A percentile compares a stretch with the other conserved stretches of the same genome.
Conservation (phyloP, 352 stramenopile species). For the Globisporangium splendens region DNA sequence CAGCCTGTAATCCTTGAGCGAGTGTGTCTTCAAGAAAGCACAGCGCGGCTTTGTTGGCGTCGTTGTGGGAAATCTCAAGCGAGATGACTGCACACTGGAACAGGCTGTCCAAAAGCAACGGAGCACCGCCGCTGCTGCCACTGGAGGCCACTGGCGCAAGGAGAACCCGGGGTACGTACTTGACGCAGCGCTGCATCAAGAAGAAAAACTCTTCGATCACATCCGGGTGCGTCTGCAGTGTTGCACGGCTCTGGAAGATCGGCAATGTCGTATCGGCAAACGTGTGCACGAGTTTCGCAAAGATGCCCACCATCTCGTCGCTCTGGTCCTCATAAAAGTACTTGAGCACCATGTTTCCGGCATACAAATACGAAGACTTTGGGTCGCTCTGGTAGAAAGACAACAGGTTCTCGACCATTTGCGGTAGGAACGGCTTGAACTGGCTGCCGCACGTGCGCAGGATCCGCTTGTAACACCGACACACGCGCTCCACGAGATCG, state of each 20-base stretch:
- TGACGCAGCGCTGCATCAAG: constrained; percentile 89
- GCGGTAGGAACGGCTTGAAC: constrained; percentile 66
- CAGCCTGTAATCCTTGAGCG: constrained; percentile 19
- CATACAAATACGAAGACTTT: constrained; percentile 87
- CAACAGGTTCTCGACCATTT: constrained; percentile 76
- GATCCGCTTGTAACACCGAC: constrained; percentile 86
- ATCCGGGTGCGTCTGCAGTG: constrained; percentile 84
- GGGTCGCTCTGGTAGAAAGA: constrained; percentile 70
- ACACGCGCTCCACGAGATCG: constrained; percentile 81
- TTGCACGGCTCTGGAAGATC: constrained; percentile 65
- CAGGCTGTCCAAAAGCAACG: constrained; percentile 65
- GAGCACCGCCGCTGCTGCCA: constrained; percentile 1
- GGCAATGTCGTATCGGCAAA: constrained; percentile 79
- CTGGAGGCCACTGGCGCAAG: constrained; percentile 33
- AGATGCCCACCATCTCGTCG: constrained; percentile 36
- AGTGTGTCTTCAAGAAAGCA: constrained; percentile 87
- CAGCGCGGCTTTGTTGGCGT: constrained; percentile 92
- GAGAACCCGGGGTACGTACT: constrained; percentile 76
- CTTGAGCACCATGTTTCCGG: constrained; percentile 81
- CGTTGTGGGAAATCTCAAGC: constrained; percentile 90
- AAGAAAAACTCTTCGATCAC: constrained; percentile 97
- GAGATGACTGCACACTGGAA: constrained; percentile 85
- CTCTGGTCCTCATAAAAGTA: constrained; percentile 41
- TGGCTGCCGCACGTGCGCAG: constrained; percentile 58
- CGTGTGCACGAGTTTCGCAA: constrained; percentile 52